phyloP scores from a whole-genome alignment of 768 basidiomycete genomes.

The Coprinellus aureogranulatus region DNA sequence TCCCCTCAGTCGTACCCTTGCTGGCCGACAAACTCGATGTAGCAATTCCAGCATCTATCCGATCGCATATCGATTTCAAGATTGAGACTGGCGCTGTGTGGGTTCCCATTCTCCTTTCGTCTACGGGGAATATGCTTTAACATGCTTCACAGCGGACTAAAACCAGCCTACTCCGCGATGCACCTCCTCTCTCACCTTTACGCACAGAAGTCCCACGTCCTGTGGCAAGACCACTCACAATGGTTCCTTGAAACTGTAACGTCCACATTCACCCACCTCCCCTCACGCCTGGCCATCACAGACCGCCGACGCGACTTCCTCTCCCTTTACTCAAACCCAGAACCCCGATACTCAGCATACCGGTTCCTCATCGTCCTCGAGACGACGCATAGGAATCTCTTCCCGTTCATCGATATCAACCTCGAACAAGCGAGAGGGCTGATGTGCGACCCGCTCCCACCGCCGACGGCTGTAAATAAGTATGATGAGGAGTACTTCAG shows the following conservation, averaged over 20 bases:
- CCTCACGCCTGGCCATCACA: conserved; percentile 33
- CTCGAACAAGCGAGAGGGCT: conserved; percentile 54
- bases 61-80: conserved; percentile 61
- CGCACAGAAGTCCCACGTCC: conserved; percentile 64
- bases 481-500: conserved; percentile 80
- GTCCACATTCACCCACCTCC: conserved; percentile 38
- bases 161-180: conserved; percentile 45
- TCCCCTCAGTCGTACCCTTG: conserved; percentile 79
- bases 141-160: conserved; percentile 30
- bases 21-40: conserved; percentile 86
- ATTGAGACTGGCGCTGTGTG: conserved; percentile 69
- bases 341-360: conserved; percentile 54
- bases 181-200: conserved; percentile 90
- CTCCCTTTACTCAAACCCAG: conserved; percentile 36
- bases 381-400: conserved; percentile 53
- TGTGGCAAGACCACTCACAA: conserved; percentile 77
- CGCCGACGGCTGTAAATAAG: conserved; percentile 49
- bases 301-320: conserved; percentile 32
- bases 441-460: conserved; percentile 87
- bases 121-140: neutral
- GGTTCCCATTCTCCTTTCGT: conserved; percentile 16
- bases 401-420: conserved; percentile 67
- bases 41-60: conserved; percentile 52
- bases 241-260: conserved; percentile 72
- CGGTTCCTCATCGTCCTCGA: conserved; percentile 80